phyloP scores from a whole-genome alignment of 2,329 filamentous ascomycete species.

The Alternaria sp. region DNA sequence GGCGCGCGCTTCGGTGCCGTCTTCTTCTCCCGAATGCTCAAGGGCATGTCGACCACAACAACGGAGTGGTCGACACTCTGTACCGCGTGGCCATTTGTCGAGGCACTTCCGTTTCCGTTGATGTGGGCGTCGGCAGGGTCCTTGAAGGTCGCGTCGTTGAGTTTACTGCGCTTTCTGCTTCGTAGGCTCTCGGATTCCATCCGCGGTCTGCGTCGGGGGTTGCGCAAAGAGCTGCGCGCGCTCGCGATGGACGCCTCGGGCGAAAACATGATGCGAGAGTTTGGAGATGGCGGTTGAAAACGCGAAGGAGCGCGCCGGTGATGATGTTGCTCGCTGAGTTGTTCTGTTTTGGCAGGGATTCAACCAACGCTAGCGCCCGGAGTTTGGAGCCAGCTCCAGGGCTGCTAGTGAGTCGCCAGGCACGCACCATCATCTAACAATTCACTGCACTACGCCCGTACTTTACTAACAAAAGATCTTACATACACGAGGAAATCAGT shows the following conservation, averaged over 20 bases:
- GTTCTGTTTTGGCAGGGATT: neutral
- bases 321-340: constrained; percentile 14
- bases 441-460: neutral
- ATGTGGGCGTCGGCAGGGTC: constrained; percentile 31
- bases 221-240: constrained; percentile 51
- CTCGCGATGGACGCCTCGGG: constrained; percentile 46
- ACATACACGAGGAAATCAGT: neutral
- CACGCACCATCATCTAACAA: too few relatives aligned
- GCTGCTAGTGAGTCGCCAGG: too few relatives aligned
- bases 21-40: constrained; percentile 48
- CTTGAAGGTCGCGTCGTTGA: constrained; percentile 52
- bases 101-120: constrained; percentile 42
- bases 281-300: constrained; percentile 14
- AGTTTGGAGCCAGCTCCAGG: neutral
- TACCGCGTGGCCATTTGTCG: constrained; percentile 43
- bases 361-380: neutral
- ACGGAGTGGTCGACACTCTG: constrained; percentile 38
- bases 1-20: constrained; percentile 58
- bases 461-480: neutral
- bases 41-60: constrained; percentile 46
- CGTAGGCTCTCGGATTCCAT: constrained; percentile 51
- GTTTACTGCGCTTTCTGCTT: constrained; percentile 55
- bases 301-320: constrained; percentile 42
- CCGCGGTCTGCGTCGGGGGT: constrained; percentile 56
- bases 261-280: constrained; percentile 46